Conservation (phyloP, 176 grass and related monocot genomes). For the Rhipidocladum racemiflorum region DNA sequence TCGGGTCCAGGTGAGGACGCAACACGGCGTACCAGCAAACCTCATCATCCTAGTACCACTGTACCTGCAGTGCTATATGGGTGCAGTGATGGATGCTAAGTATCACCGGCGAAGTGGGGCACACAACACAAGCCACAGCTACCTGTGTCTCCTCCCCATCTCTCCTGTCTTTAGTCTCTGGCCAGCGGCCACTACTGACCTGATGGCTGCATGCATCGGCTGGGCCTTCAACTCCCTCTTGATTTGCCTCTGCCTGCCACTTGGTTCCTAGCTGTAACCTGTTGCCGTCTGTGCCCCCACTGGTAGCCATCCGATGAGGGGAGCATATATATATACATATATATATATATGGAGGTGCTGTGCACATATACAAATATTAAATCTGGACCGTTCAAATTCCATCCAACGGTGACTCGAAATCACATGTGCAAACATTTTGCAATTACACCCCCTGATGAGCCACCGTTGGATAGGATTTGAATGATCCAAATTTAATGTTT, state of each 20-base stretch:
- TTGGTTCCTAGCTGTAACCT: not conserved
- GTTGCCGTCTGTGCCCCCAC: not conserved
- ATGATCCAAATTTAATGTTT: no score
- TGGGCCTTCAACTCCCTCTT: not conserved
- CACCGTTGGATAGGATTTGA: no score
- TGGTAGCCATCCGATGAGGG: not conserved
- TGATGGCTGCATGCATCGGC: not conserved
- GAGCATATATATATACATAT: no score
- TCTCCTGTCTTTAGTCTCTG: not conserved
- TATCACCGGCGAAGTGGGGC: not conserved
- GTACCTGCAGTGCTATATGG: not conserved
- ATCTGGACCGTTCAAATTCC: no score
- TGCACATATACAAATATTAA: no score
- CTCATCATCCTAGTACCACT: not conserved
- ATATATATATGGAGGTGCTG: no score
- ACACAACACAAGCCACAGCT: conserved; percentile 1
- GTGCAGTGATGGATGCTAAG: not conserved
- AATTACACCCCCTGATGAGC: no score
- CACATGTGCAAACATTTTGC: no score
- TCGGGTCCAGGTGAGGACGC: conserved; percentile 38
- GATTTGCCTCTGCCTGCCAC: not conserved
- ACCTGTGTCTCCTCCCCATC: not conserved
- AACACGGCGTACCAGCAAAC: conserved; percentile 18
- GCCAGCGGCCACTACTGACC: not conserved
- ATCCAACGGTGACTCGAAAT: no score